Percentiles rank a stretch among this genome's conserved stretches.
phyloP scores from a whole-genome alignment of 1,284 basidiomycete genomes.

The Chalciporus sp. region DNA sequence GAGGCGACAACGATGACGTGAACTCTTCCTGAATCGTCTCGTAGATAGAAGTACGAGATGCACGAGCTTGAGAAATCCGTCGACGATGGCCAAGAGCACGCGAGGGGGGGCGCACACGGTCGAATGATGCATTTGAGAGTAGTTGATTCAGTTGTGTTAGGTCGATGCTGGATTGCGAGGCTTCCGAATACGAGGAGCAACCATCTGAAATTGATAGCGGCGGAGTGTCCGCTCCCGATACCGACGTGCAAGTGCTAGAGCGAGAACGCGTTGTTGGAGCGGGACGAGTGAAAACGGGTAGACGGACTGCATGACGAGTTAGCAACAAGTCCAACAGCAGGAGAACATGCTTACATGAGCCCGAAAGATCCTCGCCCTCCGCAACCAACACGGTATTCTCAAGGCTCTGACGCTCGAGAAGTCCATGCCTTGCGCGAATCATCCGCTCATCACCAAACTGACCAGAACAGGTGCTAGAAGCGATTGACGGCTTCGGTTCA shows the following conservation, averaged over 20 bases:
- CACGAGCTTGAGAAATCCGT: slow-evolving; percentile 61
- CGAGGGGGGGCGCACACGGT: slow-evolving; percentile 47
- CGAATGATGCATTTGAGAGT: slow-evolving; percentile 47
- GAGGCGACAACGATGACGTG: slow-evolving; percentile 43
- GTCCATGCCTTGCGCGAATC: slow-evolving; percentile 61
- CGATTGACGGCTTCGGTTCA: slow-evolving; percentile 58
- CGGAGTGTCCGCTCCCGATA: slow-evolving; percentile 68
- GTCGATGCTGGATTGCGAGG: slow-evolving; percentile 77
- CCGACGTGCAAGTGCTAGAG: slow-evolving; percentile 62
- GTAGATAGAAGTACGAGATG: slow-evolving; percentile 69
- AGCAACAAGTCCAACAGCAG: not conserved
- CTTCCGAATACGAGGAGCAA: slow-evolving; percentile 63
- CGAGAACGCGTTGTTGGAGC: slow-evolving; percentile 54
- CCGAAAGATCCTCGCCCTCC: slow-evolving; percentile 62
- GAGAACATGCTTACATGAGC: slow-evolving; percentile 48
- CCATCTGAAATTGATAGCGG: slow-evolving; percentile 66
- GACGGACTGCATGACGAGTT: slow-evolving; percentile 39
- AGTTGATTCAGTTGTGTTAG: slow-evolving; percentile 57
- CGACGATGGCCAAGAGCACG: slow-evolving; percentile 70
- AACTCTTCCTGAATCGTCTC: slow-evolving; percentile 79
- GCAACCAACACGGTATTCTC: slow-evolving; percentile 65
- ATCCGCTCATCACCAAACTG: slow-evolving; percentile 69
- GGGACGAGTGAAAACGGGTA: slow-evolving; percentile 63
- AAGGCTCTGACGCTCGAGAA: slow-evolving; percentile 65
- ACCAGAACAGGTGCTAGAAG: slow-evolving; percentile 54